Conservation (phyloP, 1,139 yeast genomes). For the Pichia sp. region DNA sequence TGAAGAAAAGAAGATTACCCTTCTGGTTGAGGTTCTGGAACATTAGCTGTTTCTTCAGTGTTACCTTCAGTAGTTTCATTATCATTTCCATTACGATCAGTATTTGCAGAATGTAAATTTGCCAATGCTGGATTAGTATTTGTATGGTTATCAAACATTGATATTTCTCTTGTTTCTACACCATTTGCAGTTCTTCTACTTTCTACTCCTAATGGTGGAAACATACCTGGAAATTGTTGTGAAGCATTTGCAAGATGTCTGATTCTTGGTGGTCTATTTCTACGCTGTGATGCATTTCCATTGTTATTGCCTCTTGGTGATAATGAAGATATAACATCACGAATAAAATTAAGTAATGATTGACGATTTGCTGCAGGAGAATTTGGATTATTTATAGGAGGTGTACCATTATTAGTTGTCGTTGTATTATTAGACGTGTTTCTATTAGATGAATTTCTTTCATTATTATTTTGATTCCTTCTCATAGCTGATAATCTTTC, state of each 20-base stretch:
- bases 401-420: background rate
- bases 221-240: conserved; percentile 24
- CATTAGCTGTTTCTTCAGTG: background rate
- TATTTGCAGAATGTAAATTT: background rate
- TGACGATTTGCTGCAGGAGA: conserved; percentile 4
- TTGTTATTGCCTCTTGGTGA: conserved; percentile 3
- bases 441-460: background rate
- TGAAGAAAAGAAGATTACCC: too few species aligned
- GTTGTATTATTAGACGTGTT: background rate
- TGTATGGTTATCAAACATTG: conserved; percentile 8
- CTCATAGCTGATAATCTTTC: conserved; percentile 2
- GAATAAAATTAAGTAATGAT: conserved; percentile 11
- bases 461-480: conserved; percentile 1
- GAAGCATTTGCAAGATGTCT: background rate
- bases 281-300: too few species aligned
- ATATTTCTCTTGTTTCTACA: conserved; percentile 35
- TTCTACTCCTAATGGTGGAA: conserved; percentile 46
- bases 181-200: conserved; percentile 48
- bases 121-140: background rate
- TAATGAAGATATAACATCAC: conserved; percentile 10
- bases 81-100: background rate
- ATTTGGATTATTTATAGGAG: too few species aligned
- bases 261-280: too few species aligned
- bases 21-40: too few species aligned
- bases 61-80: background rate